These are phyloP conservation scores for Phytopythium cucurbitacearum DNA, from an alignment of 352 stramenopile species.

Conservation along the genomic window DNA sequence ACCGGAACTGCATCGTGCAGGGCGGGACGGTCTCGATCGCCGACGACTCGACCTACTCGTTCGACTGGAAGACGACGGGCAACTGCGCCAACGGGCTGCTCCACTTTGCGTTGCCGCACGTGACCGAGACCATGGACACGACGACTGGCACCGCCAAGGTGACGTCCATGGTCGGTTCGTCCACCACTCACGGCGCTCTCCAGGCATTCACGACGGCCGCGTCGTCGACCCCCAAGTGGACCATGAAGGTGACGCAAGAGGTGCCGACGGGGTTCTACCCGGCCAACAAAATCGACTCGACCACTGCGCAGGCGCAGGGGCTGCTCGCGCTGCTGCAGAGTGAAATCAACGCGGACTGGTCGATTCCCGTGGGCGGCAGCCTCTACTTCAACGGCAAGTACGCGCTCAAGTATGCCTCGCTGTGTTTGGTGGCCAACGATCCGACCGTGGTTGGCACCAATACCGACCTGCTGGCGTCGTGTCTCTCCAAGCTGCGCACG, in stretches of 20 bases:
- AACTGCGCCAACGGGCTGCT: slow-evolving; percentile 45
- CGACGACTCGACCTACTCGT: slow-evolving; percentile 42
- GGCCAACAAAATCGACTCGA: slow-evolving; percentile 18
- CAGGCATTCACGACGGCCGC: slow-evolving; percentile 45
- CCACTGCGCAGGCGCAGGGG: slow-evolving; percentile 17
- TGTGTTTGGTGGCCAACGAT: slow-evolving; percentile 44
- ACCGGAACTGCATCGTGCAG: slow-evolving; percentile 35
- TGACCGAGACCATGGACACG: slow-evolving; percentile 49
- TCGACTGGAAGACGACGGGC: slow-evolving; percentile 53
- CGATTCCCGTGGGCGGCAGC: slow-evolving; percentile 31
- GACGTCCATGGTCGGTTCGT: slow-evolving; percentile 19
- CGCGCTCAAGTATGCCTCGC: slow-evolving; percentile 44
- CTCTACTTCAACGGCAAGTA: slow-evolving; percentile 55
- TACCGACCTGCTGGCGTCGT: slow-evolving; percentile 14
- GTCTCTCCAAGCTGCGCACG: slow-evolving; percentile 29
- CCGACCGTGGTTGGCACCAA: slow-evolving; percentile 27
- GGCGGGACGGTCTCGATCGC: slow-evolving; percentile 35
- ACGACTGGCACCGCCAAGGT: slow-evolving; percentile 22
- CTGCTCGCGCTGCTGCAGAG: slow-evolving; percentile 31
- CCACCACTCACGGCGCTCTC: slow-evolving; percentile 55
- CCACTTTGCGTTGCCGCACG: slow-evolving; percentile 61
- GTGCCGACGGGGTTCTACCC: slow-evolving; percentile 52
- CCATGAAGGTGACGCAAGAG: slow-evolving; percentile 30
- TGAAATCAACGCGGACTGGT: slow-evolving; percentile 38
- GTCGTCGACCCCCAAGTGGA: slow-evolving; percentile 32